These are phyloP conservation scores for Alternaria angustiovoidea DNA, from an alignment of 2,329 filamentous ascomycete species.

Conservation along the genomic window DNA sequence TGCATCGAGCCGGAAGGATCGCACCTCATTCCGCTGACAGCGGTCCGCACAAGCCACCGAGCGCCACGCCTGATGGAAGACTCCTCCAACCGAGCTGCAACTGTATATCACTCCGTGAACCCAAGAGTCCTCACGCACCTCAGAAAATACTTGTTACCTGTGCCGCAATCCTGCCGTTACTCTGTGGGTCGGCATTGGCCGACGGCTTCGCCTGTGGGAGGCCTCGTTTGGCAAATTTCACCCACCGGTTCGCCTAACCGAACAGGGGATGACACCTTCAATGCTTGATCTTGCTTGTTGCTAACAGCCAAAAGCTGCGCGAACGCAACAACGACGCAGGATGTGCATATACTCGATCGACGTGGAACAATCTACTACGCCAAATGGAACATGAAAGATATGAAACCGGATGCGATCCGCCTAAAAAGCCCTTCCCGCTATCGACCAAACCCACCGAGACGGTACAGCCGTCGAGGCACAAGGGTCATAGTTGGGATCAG, in stretches of 20 bases:
- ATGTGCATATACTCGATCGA: background rate
- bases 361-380: background rate
- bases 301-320: background rate
- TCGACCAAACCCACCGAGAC: background rate
- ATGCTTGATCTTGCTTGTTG: background rate
- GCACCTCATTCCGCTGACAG: slow-evolving; percentile 2
- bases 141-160: background rate
- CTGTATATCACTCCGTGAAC: slow-evolving; percentile 1
- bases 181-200: slow-evolving; percentile 8
- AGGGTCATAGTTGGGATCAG: slow-evolving; percentile 10
- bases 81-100: slow-evolving; percentile 8
- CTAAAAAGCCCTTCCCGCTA: background rate
- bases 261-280: background rate
- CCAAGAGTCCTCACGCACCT: background rate
- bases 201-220: slow-evolving; percentile 3
- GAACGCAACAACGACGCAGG: background rate
- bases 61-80: slow-evolving; percentile 2
- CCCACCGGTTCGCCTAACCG: slow-evolving; percentile 9
- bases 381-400: background rate
- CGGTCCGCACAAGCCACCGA: slow-evolving; percentile 6
- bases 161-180: slow-evolving; percentile 8
- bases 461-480: slow-evolving; percentile 11
- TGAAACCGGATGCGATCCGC: background rate
- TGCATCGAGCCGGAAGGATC: slow-evolving; percentile 1
- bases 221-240: slow-evolving; percentile 9